Conservation (phyloP, 2,329 filamentous ascomycete genomes). For the Amauroascus verrucosus region DNA sequence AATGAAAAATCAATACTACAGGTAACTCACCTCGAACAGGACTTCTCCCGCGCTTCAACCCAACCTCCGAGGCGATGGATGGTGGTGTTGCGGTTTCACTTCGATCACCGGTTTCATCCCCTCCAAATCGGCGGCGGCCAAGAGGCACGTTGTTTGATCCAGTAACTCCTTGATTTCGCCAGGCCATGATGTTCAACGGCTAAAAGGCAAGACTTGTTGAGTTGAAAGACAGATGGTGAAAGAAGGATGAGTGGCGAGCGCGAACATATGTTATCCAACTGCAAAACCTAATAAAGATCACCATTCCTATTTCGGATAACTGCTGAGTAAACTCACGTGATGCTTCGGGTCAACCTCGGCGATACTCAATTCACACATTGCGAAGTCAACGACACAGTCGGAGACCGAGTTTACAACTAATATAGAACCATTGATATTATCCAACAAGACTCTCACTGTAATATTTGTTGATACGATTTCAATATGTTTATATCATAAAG, state of each 20-base stretch:
- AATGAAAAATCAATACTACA: background rate
- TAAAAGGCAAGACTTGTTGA: background rate
- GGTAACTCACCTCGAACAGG: constrained; percentile 60
- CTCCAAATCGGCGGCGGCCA: constrained; percentile 69
- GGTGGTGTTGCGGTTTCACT: constrained; percentile 37
- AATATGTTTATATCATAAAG: background rate
- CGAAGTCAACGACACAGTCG: too few species aligned
- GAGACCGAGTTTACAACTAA: too few species aligned
- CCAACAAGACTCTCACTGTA: too few species aligned
- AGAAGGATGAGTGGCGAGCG: background rate
- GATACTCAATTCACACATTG: too few species aligned
- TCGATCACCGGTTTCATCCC: constrained; percentile 44
- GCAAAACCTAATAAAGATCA: background rate
- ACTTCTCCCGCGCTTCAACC: constrained; percentile 79
- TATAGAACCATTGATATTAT: too few species aligned
- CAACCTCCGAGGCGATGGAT: constrained; percentile 41
- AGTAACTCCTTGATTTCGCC: constrained; percentile 71
- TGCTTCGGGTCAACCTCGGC: too few species aligned
- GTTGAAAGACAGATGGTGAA: background rate
- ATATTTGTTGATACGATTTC: too few species aligned
- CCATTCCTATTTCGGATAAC: background rate
- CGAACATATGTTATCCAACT: background rate
- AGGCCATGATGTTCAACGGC: constrained; percentile 42
- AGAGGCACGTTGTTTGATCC: constrained; percentile 97
- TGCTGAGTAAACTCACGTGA: background rate